Evolutionary conservation across 2,329 filamentous ascomycete species (phyloP).

Genomic region (Periconia sp.): DNA sequence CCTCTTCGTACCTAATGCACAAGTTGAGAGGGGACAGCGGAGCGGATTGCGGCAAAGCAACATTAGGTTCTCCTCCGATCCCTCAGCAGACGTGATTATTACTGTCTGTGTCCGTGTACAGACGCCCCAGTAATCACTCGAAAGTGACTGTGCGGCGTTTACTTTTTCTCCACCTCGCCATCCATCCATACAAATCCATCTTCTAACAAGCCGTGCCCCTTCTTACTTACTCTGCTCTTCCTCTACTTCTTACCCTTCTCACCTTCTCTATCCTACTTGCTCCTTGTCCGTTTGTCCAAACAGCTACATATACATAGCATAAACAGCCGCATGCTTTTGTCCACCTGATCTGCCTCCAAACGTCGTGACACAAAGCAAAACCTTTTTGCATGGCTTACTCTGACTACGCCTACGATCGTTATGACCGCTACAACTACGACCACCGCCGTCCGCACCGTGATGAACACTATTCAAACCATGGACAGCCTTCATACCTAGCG

Average conservation of each 20-base stretch:
- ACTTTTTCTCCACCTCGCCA: not conserved
- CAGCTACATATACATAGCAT: not conserved
- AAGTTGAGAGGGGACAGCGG: not conserved
- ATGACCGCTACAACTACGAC: slow-evolving; percentile 28
- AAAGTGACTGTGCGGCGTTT: not conserved
- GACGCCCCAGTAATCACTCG: not conserved
- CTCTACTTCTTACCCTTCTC: not conserved
- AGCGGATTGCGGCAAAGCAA: not conserved
- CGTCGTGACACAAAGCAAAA: not conserved
- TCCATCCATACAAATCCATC: not conserved
- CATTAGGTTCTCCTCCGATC: not conserved
- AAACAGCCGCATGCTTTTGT: not conserved
- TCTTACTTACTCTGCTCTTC: not conserved
- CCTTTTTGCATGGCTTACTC: slow-evolving; percentile 24
- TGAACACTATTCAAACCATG: slow-evolving; percentile 22
- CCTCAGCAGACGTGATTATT: not conserved
- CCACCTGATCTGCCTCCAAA: not conserved
- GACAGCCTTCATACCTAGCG: slow-evolving; percentile 18
- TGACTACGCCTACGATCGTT: slow-evolving; percentile 22
- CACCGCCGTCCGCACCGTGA: slow-evolving; percentile 25
- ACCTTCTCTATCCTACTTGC: not conserved
- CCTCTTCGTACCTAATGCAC: not conserved
- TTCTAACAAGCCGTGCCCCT: too few species aligned
- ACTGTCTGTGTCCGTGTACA: not conserved
- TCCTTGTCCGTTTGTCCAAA: not conserved